Evolutionary conservation across 1,284 basidiomycete species (phyloP).

Genomic region (Cutaneotrichosporon arboriforme): DNA sequence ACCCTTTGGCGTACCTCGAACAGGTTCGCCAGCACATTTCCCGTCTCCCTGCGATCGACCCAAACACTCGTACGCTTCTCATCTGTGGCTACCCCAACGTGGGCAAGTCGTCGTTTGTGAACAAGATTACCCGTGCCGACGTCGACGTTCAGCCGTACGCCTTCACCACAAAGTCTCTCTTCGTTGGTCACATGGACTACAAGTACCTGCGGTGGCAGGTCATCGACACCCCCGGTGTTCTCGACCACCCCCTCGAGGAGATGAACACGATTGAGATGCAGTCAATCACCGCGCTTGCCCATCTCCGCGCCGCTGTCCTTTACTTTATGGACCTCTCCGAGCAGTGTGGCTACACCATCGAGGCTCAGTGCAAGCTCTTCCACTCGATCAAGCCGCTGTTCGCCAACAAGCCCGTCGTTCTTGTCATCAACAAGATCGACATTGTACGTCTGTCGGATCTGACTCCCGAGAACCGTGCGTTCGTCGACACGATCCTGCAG

Average conservation of each 20-base stretch:
- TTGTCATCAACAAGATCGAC: conserved; percentile 96
- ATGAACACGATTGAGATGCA: conserved; percentile 99
- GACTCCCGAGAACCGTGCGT: conserved; percentile 62
- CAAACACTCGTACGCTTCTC: conserved; percentile 90
- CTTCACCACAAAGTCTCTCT: conserved; percentile 94
- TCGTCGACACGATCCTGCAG: conserved; percentile 79
- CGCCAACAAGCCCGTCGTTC: conserved; percentile 78
- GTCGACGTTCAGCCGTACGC: conserved; percentile 97
- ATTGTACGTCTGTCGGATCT: conserved; percentile 79
- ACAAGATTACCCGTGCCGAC: conserved; percentile 94
- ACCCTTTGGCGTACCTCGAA: conserved; percentile 90
- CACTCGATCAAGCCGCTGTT: conserved; percentile 96
- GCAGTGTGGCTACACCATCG: conserved; percentile 90
- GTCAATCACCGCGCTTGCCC: conserved; percentile 91
- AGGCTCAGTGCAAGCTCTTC: conserved; percentile 94
- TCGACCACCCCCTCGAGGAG: conserved; percentile 84
- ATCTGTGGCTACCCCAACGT: conserved; percentile 97
- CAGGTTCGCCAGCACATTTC: conserved; percentile 96
- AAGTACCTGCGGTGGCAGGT: conserved; percentile 97
- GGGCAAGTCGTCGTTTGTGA: conserved; percentile 95
- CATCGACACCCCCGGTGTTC: conserved; percentile 88
- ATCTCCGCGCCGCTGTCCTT: conserved; percentile 81
- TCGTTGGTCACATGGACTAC: conserved; percentile 94
- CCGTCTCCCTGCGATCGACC: conserved; percentile 86
- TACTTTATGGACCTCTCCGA: conserved; percentile 98